Evolutionary conservation across 352 stramenopile genomes (phyloP).

Genomic region (Pythium biforme): DNA sequence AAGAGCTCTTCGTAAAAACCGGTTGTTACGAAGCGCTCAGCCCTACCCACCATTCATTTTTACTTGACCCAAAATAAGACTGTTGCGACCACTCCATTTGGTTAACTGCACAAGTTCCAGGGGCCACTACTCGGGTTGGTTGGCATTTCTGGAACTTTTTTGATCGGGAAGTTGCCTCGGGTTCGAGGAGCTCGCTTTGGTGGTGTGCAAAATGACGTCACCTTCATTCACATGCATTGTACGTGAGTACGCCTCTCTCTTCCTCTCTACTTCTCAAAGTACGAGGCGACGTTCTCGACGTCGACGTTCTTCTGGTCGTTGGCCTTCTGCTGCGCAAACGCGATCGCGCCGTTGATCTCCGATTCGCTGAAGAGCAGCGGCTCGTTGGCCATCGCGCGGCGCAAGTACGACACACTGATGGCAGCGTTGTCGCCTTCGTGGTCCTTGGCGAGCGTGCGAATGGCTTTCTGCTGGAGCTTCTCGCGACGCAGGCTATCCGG

Average conservation of each 20-base stretch:
- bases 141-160: slow-evolving; percentile 1
- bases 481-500: slow-evolving; percentile 44
- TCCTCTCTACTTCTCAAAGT: slow-evolving; percentile 47
- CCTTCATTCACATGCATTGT: not conserved
- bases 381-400: slow-evolving; percentile 67
- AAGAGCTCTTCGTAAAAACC: slow-evolving; percentile 14
- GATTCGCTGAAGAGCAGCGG: slow-evolving; percentile 75
- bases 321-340: slow-evolving; percentile 43
- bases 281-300: slow-evolving; percentile 60
- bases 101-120: not conserved
- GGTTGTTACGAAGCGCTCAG: slow-evolving; percentile 22
- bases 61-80: slow-evolving; percentile 20
- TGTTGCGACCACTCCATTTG: slow-evolving; percentile 17
- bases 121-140: slow-evolving; percentile 10
- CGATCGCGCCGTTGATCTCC: slow-evolving; percentile 61
- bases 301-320: slow-evolving; percentile 37
- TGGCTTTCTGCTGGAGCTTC: slow-evolving; percentile 77
- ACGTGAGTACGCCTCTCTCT: not conserved
- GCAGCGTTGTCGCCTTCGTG: slow-evolving; percentile 57
- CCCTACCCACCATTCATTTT: slow-evolving; percentile 31
- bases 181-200: not conserved
- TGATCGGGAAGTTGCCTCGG: not conserved
- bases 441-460: slow-evolving; percentile 51
- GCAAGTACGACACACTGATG: slow-evolving; percentile 62
- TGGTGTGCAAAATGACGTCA: not conserved